Evolutionary conservation across 768 basidiomycete genomes (phyloP), one percentile per base, ranked within the genome.

Genomic region (Trametes cinnabarina): DNA sequence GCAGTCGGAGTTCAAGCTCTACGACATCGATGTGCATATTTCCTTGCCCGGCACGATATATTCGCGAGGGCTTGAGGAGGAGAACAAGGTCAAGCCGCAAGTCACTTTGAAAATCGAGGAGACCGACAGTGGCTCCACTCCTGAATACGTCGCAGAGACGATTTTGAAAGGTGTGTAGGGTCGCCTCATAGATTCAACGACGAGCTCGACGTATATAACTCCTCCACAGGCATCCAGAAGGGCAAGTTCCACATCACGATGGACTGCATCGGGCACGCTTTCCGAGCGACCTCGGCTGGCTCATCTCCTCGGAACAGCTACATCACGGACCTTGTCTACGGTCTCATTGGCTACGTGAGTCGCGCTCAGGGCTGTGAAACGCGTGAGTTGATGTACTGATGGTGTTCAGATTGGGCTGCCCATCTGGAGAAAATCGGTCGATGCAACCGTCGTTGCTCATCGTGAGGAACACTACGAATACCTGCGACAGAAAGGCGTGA

Each of bases 21-120:
- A 95, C 68, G 82, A 79, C 48, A 89, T 92, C 67, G 76, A 79
- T 50, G 82, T 92, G 6, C 92, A 94, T 62, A 82, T 91, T 42
- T 92, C 85, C 73, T 87, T 92, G 73, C 92, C 94, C 0, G 80
- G 80, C 1, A 91, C 91, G 1, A 95, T 97, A 76, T 81, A 76
- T 62, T 84, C 84, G 0, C 87, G 91, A 0, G 92, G 93, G 0
- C 89, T 77, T 60, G 85, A 87, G 17, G 79, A 82, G 55, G 94
- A 95, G 69, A 85, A 90, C 69, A 80, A 79, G 65, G 80, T 77
- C 8, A 96, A 96, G 65, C 94, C 93, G 0, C 77, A 76, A 26
- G 79, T 96, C 57, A 84, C 84, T 10, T 78, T 79, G 49, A 84
- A 86, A 62, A 86, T 97, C 41, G 94, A 95, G 69, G 87, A 82